Percentiles rank a stretch among this genome's conserved stretches.
Conservation (phyloP, 75 land plant species). For the Pinus tabuliformis region DNA sequence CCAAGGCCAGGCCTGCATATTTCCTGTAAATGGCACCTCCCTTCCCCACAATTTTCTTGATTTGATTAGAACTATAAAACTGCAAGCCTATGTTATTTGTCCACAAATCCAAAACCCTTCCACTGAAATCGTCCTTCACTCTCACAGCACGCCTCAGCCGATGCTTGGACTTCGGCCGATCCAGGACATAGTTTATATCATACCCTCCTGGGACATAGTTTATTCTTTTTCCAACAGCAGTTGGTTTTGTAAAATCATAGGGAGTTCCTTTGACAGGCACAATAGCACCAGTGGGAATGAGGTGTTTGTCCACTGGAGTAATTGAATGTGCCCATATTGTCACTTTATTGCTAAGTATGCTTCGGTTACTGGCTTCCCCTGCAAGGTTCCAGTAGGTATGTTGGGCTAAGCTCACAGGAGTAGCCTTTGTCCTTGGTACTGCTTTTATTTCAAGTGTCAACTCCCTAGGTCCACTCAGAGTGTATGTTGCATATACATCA, state of each 20-base stretch:
- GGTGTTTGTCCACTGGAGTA: constrained; percentile 56
- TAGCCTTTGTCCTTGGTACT: constrained; percentile 45
- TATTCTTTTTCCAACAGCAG: constrained; percentile 39
- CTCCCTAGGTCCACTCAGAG: constrained; percentile 21
- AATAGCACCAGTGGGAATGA: constrained; percentile 75
- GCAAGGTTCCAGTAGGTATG: constrained; percentile 86
- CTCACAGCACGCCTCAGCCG: constrained; percentile 40
- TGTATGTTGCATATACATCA: constrained; percentile 38
- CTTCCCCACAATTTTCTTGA: constrained; percentile 49
- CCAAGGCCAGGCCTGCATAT: constrained; percentile 55
- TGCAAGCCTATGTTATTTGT: constrained; percentile 61
- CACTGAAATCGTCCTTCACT: constrained; percentile 32
- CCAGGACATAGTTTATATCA: constrained; percentile 71
- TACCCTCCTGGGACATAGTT: constrained; percentile 33
- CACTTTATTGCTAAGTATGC: constrained; percentile 43
- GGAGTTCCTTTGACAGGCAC: constrained; percentile 53
- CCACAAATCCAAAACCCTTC: constrained; percentile 58
- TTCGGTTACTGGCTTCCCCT: constrained; percentile 48
- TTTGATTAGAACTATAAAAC: constrained; percentile 51
- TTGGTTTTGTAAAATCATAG: constrained; percentile 48
- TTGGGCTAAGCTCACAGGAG: constrained; percentile 72
- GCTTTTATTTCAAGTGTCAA: constrained; percentile 48
- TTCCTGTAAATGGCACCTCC: constrained; percentile 38
- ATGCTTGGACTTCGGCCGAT: constrained; percentile 9
- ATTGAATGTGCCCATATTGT: constrained; percentile 33